Percentiles rank a stretch among this genome's conserved stretches.
Evolutionary conservation across 2,329 filamentous ascomycete genomes (phyloP).

Genomic region (Tolypocladium ovalisporum): DNA sequence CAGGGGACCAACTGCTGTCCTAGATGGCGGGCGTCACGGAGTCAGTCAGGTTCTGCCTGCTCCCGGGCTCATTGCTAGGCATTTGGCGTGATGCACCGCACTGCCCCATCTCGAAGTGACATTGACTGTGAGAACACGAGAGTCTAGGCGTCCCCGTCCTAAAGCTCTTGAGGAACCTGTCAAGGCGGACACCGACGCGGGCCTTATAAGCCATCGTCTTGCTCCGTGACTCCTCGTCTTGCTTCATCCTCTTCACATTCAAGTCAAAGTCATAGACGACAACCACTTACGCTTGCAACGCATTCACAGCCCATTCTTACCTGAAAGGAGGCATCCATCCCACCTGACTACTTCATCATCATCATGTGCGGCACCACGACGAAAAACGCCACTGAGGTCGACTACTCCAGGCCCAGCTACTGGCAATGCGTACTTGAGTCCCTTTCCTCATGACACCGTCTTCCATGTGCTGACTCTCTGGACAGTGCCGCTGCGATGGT

Average conservation of each 20-base stretch:
- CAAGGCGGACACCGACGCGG: neutral
- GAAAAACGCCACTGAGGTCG: neutral
- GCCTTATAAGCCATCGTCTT: neutral
- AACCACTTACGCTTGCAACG: neutral
- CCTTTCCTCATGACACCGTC: neutral
- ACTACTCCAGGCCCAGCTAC: neutral
- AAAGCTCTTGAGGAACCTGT: neutral
- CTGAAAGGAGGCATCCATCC: neutral
- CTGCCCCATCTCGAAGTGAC: neutral
- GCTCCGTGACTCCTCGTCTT: neutral
- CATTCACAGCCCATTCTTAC: neutral
- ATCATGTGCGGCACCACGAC: conserved; percentile 1
- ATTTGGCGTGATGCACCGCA: neutral
- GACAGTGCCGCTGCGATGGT: conserved; percentile 8
- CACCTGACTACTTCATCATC: neutral
- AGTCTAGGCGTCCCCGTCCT: neutral
- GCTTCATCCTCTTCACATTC: neutral
- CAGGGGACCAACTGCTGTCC: neutral
- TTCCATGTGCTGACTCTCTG: neutral
- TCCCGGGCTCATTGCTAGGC: neutral
- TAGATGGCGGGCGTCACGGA: neutral
- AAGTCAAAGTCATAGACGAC: neutral
- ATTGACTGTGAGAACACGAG: neutral
- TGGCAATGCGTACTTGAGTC: conserved; percentile 9
- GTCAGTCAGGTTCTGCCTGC: neutral